A percentile compares a stretch with the other conserved stretches of the same genome.
These are phyloP conservation scores for Backusella tuberculispora DNA, from an alignment of 192 early-diverging fungal genomes.

Conservation along the genomic window DNA sequence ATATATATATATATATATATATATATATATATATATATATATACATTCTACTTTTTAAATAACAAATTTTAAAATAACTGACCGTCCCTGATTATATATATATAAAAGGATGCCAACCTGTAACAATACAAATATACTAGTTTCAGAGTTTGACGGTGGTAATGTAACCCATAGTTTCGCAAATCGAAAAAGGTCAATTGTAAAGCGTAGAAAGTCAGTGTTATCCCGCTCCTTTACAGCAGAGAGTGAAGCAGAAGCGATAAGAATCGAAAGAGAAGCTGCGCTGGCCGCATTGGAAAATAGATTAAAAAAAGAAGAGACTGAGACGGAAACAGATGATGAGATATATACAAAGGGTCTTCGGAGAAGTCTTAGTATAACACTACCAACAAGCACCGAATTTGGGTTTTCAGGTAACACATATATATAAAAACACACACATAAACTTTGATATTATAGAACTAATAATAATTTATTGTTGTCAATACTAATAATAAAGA, in stretches of 20 bases:
- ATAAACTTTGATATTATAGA: background rate
- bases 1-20: background rate
- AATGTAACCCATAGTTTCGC: slow-evolving; percentile 14
- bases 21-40: background rate
- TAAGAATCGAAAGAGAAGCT: slow-evolving; percentile 16
- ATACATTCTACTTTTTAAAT: background rate
- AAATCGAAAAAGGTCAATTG: slow-evolving; percentile 8
- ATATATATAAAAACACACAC: no score
- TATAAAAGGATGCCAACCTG: background rate
- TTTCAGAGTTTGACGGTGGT: background rate
- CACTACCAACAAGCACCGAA: slow-evolving; percentile 3
- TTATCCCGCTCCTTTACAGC: slow-evolving; percentile 40
- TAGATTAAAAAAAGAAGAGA: background rate
- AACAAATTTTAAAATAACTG: background rate
- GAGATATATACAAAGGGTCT: background rate
- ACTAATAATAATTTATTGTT: slow-evolving; percentile 5
- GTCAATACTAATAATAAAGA: background rate
- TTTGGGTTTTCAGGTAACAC: slow-evolving; percentile 6
- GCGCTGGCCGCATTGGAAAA: slow-evolving; percentile 29
- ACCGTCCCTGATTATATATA: background rate
- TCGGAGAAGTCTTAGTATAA: background rate
- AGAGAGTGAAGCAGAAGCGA: slow-evolving; percentile 7
- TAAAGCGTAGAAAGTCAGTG: slow-evolving; percentile 34
- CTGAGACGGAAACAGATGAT: no score
- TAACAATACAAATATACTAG: background rate